Percentiles rank a stretch among this genome's conserved stretches.
phyloP scores from a whole-genome alignment of 2,329 filamentous ascomycete species.

The Conoideocrella luteorostrata region DNA sequence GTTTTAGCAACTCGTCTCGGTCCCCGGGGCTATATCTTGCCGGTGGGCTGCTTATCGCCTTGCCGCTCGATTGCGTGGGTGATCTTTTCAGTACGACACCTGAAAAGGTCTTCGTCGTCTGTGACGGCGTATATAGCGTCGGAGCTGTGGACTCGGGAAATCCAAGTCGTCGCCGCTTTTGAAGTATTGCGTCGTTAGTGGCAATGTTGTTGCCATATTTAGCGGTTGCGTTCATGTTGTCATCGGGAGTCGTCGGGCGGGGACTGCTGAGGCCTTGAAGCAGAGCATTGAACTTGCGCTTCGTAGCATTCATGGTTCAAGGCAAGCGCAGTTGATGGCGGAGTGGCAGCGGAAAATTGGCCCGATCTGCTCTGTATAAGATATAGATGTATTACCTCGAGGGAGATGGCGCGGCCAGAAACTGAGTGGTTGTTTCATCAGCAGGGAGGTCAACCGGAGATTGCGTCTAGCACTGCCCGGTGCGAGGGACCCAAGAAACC shows the following conservation, averaged over 20 bases:
- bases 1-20: constrained; percentile 70
- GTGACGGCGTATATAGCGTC: constrained; percentile 14
- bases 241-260: constrained; percentile 11
- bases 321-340: background rate
- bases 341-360: background rate
- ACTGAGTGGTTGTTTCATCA: background rate
- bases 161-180: constrained; percentile 48
- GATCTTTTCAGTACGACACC: constrained; percentile 6
- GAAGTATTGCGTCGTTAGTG: constrained; percentile 35
- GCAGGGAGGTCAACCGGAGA: constrained; percentile 4
- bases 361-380: background rate
- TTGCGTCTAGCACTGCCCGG: too few relatives aligned
- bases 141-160: constrained; percentile 34
- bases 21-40: constrained; percentile 82
- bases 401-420: constrained; percentile 2
- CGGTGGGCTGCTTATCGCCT: constrained; percentile 18
- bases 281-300: constrained; percentile 74
- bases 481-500: too few relatives aligned
- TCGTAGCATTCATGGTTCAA: constrained; percentile 63
- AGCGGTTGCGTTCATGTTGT: constrained; percentile 16
- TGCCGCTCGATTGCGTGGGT: constrained; percentile 9
- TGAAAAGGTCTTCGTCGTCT: constrained; percentile 14
- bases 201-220: constrained; percentile 12
- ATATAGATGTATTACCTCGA: too few relatives aligned
- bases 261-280: constrained; percentile 57